Base-by-base conservation (phyloP, 768 basidiomycete genomes). In the Mycena rebaudengoi region DNA sequence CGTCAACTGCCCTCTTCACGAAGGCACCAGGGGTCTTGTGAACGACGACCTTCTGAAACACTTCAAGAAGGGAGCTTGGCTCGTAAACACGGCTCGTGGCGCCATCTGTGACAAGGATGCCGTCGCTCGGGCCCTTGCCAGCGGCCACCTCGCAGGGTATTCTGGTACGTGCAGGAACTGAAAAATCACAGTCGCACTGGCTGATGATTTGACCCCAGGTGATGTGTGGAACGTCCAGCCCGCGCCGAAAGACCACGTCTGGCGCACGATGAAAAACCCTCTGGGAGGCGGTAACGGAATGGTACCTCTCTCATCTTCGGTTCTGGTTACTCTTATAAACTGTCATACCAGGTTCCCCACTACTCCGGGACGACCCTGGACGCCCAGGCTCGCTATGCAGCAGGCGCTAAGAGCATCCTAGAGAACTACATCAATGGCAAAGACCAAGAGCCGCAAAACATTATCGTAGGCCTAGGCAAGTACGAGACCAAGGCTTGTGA, bases 61-160 rank as follows among this genome's bases (percentile, higher is more conserved):
- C 79, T 91, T 96, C 86, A 97, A 97, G 85, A 90, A 91, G 75
- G 95, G 94, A 49, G 86, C 94, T 16, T 95, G 91, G 91, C 87
- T 96, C 70, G 90, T 97, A 73, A 97, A 97, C 86, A 95, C 94
- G 28, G 93, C 94, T 52, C 92, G 94, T 69, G 95, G 95, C 43
- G 95, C 95, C 40, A 95, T 97, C 71, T 94, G 92, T 74, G 89
- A 94, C 78, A 88, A 88, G 68, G 88, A 94, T 64, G 94, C 88
- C 41, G 90, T 96, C 62, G 88, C 90, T 5, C 88, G 74, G 0
- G 94, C 95, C 13, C 74, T 97, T 58, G 82, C 86, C 79, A 88
- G 85, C 53, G 95, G 95, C 18, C 91, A 93, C 29, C 76, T 96
- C 64, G 75, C 79, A 57, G 95, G 90, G 28, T 85, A 85, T 66